Percentiles rank a stretch among this genome's conserved stretches.
Conservation (phyloP, 2,329 filamentous ascomycete species). For the Hysterium pulicare region DNA sequence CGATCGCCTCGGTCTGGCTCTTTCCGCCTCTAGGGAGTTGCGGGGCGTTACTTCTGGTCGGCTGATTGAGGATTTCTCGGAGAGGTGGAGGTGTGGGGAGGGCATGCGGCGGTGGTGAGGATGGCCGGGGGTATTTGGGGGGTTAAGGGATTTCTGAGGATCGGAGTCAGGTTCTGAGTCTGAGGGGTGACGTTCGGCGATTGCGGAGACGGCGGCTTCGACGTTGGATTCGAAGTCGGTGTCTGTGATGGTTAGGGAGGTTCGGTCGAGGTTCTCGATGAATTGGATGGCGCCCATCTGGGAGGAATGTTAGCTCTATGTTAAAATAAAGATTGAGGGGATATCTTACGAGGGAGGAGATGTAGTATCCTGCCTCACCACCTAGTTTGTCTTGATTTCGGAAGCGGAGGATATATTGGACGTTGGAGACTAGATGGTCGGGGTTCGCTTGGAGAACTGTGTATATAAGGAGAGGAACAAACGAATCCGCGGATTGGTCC, state of each 20-base stretch:
- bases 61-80: conserved; percentile 49
- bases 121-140: conserved; percentile 23
- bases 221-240: conserved; percentile 95
- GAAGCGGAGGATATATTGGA: conserved; percentile 96
- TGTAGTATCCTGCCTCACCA: conserved; percentile 97
- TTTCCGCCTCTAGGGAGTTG: conserved; percentile 59
- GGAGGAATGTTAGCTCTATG: conserved; percentile 9
- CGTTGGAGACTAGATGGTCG: conserved; percentile 92
- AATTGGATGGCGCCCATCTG: conserved; percentile 93
- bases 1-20: conserved; percentile 55
- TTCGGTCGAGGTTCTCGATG: conserved; percentile 92
- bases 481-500: conserved; percentile 93
- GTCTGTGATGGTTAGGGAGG: conserved; percentile 86
- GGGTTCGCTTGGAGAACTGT: conserved; percentile 93
- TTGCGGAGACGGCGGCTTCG: conserved; percentile 92
- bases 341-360: conserved; percentile 74
- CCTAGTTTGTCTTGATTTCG: conserved; percentile 95
- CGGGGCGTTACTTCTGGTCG: conserved; percentile 57
- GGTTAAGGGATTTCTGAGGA: conserved; percentile 17
- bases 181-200: conserved; percentile 80
- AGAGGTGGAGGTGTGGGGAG: conserved; percentile 45
- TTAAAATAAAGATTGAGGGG: conserved; percentile 2
- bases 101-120: conserved; percentile 26
- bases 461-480: conserved; percentile 91
- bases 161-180: conserved; percentile 43